These are phyloP conservation scores for Xylariomycetidae sp. DNA, from an alignment of 2,329 filamentous ascomycete species.

Conservation along the genomic window DNA sequence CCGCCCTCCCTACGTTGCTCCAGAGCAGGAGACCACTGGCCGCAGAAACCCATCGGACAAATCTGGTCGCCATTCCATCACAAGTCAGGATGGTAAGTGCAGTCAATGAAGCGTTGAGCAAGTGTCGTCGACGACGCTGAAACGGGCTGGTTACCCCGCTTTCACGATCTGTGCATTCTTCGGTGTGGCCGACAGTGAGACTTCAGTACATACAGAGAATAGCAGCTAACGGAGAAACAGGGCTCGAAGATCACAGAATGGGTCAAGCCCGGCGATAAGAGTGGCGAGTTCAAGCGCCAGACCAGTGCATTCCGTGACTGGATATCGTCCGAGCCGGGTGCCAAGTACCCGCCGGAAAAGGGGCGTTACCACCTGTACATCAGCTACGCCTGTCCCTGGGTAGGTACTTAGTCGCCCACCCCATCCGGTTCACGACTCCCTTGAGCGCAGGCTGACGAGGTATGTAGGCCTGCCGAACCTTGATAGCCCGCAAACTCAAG, in stretches of 20 bases:
- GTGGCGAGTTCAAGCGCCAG: slow-evolving; percentile 90
- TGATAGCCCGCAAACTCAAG: slow-evolving; percentile 87
- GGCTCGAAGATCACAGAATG: slow-evolving; percentile 67
- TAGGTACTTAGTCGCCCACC: too few relatives aligned
- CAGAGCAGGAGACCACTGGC: too few relatives aligned
- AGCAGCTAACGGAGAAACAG: slow-evolving; percentile 5
- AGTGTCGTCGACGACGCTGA: too few relatives aligned
- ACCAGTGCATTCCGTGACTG: slow-evolving; percentile 74
- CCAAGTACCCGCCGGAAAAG: slow-evolving; percentile 78
- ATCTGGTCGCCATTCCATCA: too few relatives aligned
- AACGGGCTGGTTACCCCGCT: too few relatives aligned
- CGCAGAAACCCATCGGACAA: too few relatives aligned
- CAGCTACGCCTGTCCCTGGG: slow-evolving; percentile 91
- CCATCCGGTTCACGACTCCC: too few relatives aligned
- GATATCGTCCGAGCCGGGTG: slow-evolving; percentile 65
- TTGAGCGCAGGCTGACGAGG: neutral
- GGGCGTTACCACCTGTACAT: slow-evolving; percentile 92
- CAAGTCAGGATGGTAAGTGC: too few relatives aligned
- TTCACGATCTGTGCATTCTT: too few relatives aligned
- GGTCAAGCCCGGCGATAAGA: slow-evolving; percentile 70
- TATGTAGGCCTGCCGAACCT: slow-evolving; percentile 65
- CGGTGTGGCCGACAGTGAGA: too few relatives aligned
- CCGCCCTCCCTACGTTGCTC: too few relatives aligned
- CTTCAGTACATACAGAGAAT: slow-evolving; percentile 3
- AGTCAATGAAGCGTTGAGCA: too few relatives aligned